phyloP scores from a whole-genome alignment of 1,284 basidiomycete species.

The Fomitopsis pinicola region DNA sequence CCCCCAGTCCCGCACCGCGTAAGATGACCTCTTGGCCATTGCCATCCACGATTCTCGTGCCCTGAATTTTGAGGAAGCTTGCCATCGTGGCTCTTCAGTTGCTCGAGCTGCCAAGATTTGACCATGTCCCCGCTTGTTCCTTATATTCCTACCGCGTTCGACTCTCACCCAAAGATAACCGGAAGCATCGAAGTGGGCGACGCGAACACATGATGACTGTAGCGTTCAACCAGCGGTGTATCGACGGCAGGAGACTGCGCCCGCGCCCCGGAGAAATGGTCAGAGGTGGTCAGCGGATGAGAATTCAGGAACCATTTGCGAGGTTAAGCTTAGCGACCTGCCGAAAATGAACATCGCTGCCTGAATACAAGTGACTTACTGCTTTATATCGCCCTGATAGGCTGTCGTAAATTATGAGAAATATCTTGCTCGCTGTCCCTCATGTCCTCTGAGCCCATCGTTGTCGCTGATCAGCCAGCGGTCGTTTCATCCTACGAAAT shows the following conservation, averaged over 20 bases:
- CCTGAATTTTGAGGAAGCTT: slow-evolving; percentile 48
- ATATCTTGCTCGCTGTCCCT: too few species aligned
- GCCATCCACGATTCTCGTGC: slow-evolving; percentile 53
- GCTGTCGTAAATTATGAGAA: not conserved
- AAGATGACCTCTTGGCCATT: slow-evolving; percentile 54
- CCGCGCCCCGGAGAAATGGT: slow-evolving; percentile 1
- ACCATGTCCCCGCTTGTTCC: not conserved
- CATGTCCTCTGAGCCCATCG: too few species aligned
- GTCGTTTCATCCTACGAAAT: too few species aligned
- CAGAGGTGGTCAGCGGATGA: not conserved
- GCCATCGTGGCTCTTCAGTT: slow-evolving; percentile 8
- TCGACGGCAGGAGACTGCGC: not conserved
- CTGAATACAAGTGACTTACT: not conserved
- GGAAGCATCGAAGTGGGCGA: not conserved
- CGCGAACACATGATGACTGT: not conserved
- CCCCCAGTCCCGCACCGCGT: slow-evolving; percentile 65
- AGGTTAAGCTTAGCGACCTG: not conserved
- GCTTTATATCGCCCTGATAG: too few species aligned
- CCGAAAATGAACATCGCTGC: not conserved
- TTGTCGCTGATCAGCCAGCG: too few species aligned
- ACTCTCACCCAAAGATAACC: not conserved
- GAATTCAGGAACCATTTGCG: not conserved
- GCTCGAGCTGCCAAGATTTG: not conserved
- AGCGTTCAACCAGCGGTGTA: not conserved
- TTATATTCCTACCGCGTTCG: not conserved